These are phyloP conservation scores for Calocybe cyanea DNA, from an alignment of 768 basidiomycete species.

Conservation along the genomic window DNA sequence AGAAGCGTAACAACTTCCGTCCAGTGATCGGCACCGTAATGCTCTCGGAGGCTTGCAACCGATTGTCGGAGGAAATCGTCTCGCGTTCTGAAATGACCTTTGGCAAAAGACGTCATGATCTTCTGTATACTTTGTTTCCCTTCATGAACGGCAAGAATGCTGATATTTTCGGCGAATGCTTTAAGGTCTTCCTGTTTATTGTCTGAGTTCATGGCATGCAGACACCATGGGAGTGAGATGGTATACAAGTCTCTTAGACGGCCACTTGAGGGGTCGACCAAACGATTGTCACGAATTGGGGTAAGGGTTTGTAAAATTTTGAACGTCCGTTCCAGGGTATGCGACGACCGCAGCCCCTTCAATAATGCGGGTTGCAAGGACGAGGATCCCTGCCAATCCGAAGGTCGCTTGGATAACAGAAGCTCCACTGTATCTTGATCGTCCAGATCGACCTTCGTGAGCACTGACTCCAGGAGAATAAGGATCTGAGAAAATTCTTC, in stretches of 20 bases:
- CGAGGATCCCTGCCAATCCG: constrained; percentile 62
- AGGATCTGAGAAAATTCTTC: constrained; percentile 71
- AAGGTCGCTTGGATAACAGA: constrained; percentile 64
- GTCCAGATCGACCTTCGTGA: constrained; percentile 68
- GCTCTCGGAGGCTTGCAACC: constrained; percentile 78
- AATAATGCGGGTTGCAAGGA: constrained; percentile 70
- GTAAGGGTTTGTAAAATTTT: constrained; percentile 61
- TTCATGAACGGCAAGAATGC: constrained; percentile 65
- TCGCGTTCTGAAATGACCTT: constrained; percentile 82
- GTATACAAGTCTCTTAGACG: constrained; percentile 83
- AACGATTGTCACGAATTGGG: constrained; percentile 52
- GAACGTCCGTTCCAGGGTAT: constrained; percentile 64
- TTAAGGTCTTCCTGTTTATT: constrained; percentile 55
- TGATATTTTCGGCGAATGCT: constrained; percentile 71
- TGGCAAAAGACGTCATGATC: constrained; percentile 87
- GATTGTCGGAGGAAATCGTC: constrained; percentile 94
- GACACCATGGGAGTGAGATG: constrained; percentile 81
- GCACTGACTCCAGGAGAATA: constrained; percentile 57
- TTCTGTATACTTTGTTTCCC: constrained; percentile 76
- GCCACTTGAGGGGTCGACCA: constrained; percentile 68
- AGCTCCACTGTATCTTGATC: constrained; percentile 64
- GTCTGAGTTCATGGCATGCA: constrained; percentile 73
- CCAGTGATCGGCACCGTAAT: constrained; percentile 73
- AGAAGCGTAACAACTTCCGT: constrained; percentile 80
- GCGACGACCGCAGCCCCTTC: constrained; percentile 75